Evolutionary conservation across 1,284 basidiomycete genomes (phyloP), one percentile per base, ranked within the genome.

Genomic region (Pseudomicrostroma phylloplanum): DNA sequence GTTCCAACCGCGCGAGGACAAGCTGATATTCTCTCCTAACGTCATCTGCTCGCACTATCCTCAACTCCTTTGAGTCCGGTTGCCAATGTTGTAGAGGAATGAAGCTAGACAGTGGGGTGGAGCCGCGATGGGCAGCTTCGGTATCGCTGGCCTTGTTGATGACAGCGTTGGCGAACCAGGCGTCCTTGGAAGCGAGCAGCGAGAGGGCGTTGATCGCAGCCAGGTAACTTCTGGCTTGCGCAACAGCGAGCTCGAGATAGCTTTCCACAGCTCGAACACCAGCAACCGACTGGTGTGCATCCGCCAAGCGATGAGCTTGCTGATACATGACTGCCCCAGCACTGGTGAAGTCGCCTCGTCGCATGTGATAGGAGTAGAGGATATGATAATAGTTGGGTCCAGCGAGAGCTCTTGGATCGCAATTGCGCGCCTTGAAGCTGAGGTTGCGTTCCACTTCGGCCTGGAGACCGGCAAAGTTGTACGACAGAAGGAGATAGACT

Each of bases 391-490:
- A 98, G 76, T 88, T 89, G 0, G 93, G 93, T 49, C 87, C 82
- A 58, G 90, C 85, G 56, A 90, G 85, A 19, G 51, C 51, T 21
- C 21, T 54, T 54, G 94, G 92, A 81, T 97, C 90, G 21, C 88
- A 89, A 79, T 97, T 96, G 65, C 93, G 86, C 11, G 92, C 91
- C 80, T 96, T 96, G 84, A 96, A 97, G 48, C 89, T 86, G 55
- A 99, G 83, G 19, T 89, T 87, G 58, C 86, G 87, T 82, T 96
- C 92, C 26, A 98, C 89, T 76, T 96, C 90, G 61, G 88, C 86
- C 62, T 89, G 86, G 68, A 94, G 84, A 0, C 88, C 90, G 23
- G 88, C 84, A 78, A 97, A 97, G 71, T 90, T 91, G 76, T 92
- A 88, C 12, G 86, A 82, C 77, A 93, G 86, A 17, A 98, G 83